phyloP scores from a whole-genome alignment of 805 yeast species.

The Wickerhamomyces xylosicus region DNA sequence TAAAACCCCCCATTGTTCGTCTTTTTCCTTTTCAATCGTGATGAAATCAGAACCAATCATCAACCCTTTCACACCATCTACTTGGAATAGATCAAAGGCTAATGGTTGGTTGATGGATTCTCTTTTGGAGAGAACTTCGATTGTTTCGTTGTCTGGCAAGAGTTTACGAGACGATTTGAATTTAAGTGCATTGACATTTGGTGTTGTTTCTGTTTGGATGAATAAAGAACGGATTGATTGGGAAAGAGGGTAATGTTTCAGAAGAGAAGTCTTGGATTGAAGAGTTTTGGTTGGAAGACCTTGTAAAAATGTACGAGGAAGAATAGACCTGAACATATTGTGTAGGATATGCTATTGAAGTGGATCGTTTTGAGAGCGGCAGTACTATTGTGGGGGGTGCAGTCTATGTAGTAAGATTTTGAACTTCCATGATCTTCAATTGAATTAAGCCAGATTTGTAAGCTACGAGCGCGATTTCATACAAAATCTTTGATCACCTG shows the following conservation, averaged over 20 bases:
- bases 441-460: no score
- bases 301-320: no score
- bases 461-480: no score
- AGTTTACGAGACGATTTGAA: slow-evolving; percentile 67
- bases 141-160: slow-evolving; percentile 54
- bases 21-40: slow-evolving; percentile 57
- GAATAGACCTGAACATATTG: background rate
- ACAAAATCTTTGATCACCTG: no score
- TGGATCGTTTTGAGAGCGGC: no score
- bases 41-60: slow-evolving; percentile 80
- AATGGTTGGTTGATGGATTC: slow-evolving; percentile 71
- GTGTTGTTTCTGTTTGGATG: slow-evolving; percentile 79
- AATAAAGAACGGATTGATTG: slow-evolving; percentile 31
- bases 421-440: no score
- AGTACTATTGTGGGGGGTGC: no score
- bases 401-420: no score
- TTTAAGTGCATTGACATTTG: slow-evolving; percentile 79
- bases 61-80: slow-evolving; percentile 69
- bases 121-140: slow-evolving; percentile 65
- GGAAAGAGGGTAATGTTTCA: background rate
- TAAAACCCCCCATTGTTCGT: slow-evolving; percentile 43
- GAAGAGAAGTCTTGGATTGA: no score
- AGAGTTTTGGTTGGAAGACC: no score
- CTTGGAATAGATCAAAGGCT: slow-evolving; percentile 61
- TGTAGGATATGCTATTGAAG: background rate